Conservation (phyloP, 2,329 filamentous ascomycete genomes). For the Colletotrichum sp. region DNA sequence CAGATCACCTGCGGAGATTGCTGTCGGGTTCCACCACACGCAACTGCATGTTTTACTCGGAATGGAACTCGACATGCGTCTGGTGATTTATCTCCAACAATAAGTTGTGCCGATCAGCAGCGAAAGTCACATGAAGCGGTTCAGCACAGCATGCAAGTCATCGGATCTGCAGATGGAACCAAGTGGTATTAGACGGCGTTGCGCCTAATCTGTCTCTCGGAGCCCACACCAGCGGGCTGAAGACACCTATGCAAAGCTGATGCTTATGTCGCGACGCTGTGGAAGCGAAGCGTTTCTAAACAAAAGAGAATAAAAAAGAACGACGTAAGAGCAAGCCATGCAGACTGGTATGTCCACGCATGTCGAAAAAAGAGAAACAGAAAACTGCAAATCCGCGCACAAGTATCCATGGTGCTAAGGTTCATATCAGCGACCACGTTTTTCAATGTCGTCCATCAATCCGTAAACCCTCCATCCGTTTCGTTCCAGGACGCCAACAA, state of each 20-base stretch:
- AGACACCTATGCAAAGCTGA: constrained; percentile 10
- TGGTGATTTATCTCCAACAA: background rate
- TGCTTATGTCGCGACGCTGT: background rate
- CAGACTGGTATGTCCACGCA: constrained; percentile 13
- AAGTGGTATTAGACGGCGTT: constrained; percentile 4
- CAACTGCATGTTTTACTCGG: background rate
- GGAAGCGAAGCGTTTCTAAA: constrained; percentile 4
- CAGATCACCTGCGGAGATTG: background rate
- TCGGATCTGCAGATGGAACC: background rate
- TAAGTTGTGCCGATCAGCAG: background rate
- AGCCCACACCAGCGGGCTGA: background rate
- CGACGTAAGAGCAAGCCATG: background rate
- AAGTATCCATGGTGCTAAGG: constrained; percentile 24
- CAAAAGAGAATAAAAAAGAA: background rate
- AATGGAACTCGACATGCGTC: background rate
- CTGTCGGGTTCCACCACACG: background rate
- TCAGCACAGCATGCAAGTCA: background rate
- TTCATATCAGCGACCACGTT: constrained; percentile 25
- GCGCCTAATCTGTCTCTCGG: background rate
- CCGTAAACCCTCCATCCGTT: constrained; percentile 14
- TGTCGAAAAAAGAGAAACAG: background rate
- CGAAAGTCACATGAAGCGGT: background rate
- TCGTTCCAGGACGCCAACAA: constrained; percentile 14
- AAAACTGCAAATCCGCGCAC: constrained; percentile 13
- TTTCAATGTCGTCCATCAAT: constrained; percentile 19